phyloP scores from a whole-genome alignment of 2,329 filamentous ascomycete genomes.

The Ophiostoma sp. region DNA sequence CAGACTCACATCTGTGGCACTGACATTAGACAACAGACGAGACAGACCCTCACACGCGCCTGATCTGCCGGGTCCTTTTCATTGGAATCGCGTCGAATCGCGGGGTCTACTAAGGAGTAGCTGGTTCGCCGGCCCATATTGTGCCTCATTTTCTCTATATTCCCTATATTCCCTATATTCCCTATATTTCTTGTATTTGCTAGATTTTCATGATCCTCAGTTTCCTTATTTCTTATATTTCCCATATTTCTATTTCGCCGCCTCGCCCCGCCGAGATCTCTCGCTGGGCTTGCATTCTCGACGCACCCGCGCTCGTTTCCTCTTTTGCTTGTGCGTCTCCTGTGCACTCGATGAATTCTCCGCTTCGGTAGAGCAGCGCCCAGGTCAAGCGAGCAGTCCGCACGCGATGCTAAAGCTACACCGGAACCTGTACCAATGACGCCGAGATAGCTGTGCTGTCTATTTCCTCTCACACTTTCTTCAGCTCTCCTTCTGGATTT shows the following conservation, averaged over 20 bases:
- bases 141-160: too few relatives aligned
- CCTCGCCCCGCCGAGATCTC: neutral
- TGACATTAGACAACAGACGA: too few relatives aligned
- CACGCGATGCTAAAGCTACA: neutral
- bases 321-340: neutral
- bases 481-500: too few relatives aligned
- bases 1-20: too few relatives aligned
- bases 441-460: neutral
- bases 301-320: neutral
- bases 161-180: too few relatives aligned
- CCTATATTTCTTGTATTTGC: too few relatives aligned
- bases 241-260: neutral
- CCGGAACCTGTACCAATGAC: constrained; percentile 1
- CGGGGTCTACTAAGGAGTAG: neutral
- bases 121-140: neutral
- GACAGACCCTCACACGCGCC: too few relatives aligned
- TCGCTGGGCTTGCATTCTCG: neutral
- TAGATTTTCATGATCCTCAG: neutral
- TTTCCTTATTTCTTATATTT: neutral
- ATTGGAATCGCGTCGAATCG: neutral
- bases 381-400: neutral
- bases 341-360: neutral
- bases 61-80: neutral
- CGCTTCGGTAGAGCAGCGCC: neutral
- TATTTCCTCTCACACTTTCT: neutral